Percentiles rank a stretch among this genome's conserved stretches.
These are phyloP conservation scores for Ceratocystiopsis sp. DNA, from an alignment of 2,329 filamentous ascomycete species.

Conservation along the genomic window DNA sequence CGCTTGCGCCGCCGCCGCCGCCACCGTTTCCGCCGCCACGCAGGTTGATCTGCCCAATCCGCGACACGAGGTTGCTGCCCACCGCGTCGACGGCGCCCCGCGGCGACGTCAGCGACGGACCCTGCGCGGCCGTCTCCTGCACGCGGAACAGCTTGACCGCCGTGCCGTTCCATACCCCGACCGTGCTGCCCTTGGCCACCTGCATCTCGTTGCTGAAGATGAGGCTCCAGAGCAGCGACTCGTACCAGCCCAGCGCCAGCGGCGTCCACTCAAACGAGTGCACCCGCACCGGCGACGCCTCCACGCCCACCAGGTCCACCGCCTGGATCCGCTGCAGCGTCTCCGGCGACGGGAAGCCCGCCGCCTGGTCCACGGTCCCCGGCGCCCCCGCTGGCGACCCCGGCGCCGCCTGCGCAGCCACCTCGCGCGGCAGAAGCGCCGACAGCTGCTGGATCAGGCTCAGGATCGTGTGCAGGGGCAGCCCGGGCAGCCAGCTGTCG, in stretches of 20 bases:
- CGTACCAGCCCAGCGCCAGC: constrained; percentile 84
- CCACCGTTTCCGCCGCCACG: constrained; percentile 26
- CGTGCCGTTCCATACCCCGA: constrained; percentile 90
- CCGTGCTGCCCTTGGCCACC: constrained; percentile 67
- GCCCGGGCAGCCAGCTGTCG: constrained; percentile 80
- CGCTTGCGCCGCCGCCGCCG: neutral
- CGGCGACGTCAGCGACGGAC: constrained; percentile 68
- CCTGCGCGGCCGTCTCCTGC: constrained; percentile 64
- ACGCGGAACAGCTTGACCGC: constrained; percentile 76
- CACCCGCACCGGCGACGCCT: constrained; percentile 54
- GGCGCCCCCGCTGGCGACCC: too few species aligned
- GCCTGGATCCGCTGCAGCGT: constrained; percentile 36
- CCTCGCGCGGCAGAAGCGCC: constrained; percentile 36
- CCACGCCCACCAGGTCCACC: constrained; percentile 52
- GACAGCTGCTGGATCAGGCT: constrained; percentile 54
- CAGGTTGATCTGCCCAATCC: constrained; percentile 69
- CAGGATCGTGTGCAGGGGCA: constrained; percentile 75
- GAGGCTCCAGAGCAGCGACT: constrained; percentile 84
- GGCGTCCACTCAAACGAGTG: constrained; percentile 93
- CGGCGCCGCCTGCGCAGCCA: constrained; percentile 8
- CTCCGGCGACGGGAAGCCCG: constrained; percentile 2
- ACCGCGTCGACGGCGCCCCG: constrained; percentile 86
- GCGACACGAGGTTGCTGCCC: constrained; percentile 72
- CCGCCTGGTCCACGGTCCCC: constrained; percentile 14
- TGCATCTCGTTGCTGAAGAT: constrained; percentile 85